Evolutionary conservation across 176 grass and related monocot species (phyloP).

Genomic region (Carex pumila): DNA sequence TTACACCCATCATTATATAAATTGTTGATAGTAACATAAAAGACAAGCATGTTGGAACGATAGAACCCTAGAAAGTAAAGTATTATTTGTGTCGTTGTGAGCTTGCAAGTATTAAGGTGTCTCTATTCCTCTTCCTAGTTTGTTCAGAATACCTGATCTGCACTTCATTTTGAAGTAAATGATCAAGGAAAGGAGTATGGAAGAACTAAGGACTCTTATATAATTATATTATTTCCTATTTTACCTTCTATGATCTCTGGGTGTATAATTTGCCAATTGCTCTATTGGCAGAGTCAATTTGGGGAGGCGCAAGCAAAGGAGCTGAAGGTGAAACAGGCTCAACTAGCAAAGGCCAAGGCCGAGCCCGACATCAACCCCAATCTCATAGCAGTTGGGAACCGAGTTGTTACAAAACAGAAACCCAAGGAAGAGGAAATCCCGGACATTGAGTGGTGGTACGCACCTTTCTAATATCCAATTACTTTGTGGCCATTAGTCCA

Average conservation of each 20-base stretch:
- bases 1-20: neutral
- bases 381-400: conserved; percentile 69
- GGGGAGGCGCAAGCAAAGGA: conserved; percentile 96
- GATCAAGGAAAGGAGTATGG: neutral
- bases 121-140: neutral
- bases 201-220: neutral
- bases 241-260: neutral
- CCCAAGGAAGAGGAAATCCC: conserved; percentile 75
- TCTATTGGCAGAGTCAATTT: conserved; percentile 71
- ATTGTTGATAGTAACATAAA: neutral
- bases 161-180: neutral
- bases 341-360: conserved; percentile 83
- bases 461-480: neutral
- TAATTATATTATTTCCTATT: neutral
- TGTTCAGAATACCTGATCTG: neutral
- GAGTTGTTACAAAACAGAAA: conserved; percentile 60
- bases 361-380: conserved; percentile 91
- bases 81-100: neutral
- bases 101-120: neutral
- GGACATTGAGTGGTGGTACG: conserved; percentile 96
- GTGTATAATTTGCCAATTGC: neutral
- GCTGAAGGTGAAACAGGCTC: conserved; percentile 79
- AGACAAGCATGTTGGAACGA: neutral
- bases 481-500: neutral
- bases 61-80: neutral